A percentile compares a stretch with the other conserved stretches of the same genome.
phyloP scores from a whole-genome alignment of 495 filamentous ascomycete genomes.

The Aspergillus olivimuriae region DNA sequence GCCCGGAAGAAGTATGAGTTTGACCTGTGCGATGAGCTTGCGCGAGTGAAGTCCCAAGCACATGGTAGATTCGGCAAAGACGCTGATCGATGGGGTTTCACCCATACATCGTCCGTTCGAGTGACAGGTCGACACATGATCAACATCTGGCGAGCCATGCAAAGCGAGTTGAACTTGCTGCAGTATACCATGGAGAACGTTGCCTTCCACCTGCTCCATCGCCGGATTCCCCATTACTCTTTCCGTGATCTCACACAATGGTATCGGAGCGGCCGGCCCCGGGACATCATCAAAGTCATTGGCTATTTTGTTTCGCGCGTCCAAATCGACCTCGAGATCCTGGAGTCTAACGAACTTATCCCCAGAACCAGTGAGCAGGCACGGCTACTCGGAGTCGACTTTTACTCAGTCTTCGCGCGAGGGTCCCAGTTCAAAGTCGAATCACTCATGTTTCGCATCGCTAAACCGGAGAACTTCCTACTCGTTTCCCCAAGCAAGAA shows the following conservation, averaged over 20 bases:
- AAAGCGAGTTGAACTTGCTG: constrained; percentile 77
- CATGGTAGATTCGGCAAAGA: constrained; percentile 80
- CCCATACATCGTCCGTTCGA: constrained; percentile 76
- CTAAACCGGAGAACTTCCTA: constrained; percentile 92
- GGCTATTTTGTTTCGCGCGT: constrained; percentile 74
- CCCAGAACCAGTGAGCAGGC: constrained; percentile 91
- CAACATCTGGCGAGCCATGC: constrained; percentile 97
- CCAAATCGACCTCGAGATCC: constrained; percentile 79
- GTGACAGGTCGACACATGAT: constrained; percentile 92
- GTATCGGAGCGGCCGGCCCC: constrained; percentile 62
- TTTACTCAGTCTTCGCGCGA: constrained; percentile 87
- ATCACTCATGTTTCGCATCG: constrained; percentile 96
- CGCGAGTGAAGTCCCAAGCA: constrained; percentile 75
- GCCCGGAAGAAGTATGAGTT: constrained; percentile 82
- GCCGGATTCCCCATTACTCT: constrained; percentile 85
- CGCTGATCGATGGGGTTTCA: constrained; percentile 85
- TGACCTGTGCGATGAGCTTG: constrained; percentile 84
- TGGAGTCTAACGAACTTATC: constrained; percentile 86
- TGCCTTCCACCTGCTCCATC: constrained; percentile 83
- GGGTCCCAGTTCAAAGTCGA: constrained; percentile 98
- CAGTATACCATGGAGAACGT: constrained; percentile 98
- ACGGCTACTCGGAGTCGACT: constrained; percentile 87
- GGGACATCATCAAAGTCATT: constrained; percentile 67
- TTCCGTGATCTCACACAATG: constrained; percentile 72
- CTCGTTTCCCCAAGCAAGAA: constrained; percentile 82